Percentiles rank a stretch among this genome's conserved stretches.
These are phyloP conservation scores for Stephania yunnanensis DNA, from an alignment of 164 flowering plant genomes.

Conservation along the genomic window DNA sequence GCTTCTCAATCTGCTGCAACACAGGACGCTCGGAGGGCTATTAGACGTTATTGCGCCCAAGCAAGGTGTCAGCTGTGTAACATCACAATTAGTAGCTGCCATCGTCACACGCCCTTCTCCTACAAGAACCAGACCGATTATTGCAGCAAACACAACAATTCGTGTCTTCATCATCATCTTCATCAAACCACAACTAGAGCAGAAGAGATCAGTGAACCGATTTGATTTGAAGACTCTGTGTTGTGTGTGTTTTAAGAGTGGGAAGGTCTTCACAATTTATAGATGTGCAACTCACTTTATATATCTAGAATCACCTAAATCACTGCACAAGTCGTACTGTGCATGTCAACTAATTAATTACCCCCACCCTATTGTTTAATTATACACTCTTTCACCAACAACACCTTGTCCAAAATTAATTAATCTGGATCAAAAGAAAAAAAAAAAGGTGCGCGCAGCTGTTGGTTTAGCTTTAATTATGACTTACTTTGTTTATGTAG, in stretches of 20 bases:
- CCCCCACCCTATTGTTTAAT: neutral
- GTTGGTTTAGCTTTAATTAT: neutral
- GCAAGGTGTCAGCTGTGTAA: conserved; percentile 22
- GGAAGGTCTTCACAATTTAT: neutral
- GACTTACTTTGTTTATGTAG: neutral
- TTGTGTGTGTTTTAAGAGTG: neutral
- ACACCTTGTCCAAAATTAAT: neutral
- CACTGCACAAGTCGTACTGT: neutral
- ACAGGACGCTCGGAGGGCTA: conserved; percentile 9
- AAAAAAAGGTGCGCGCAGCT: neutral
- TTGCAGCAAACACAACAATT: neutral
- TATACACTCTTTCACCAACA: neutral
- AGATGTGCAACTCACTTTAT: neutral
- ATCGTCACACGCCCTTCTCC: conserved; percentile 9
- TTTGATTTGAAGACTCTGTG: neutral
- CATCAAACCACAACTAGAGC: neutral
- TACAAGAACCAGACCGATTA: conserved; percentile 9
- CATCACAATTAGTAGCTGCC: conserved; percentile 19
- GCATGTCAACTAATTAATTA: neutral
- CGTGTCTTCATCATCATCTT: conserved; percentile 11
- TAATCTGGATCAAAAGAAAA: neutral
- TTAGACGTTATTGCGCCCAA: conserved; percentile 14
- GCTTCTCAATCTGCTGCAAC: conserved; percentile 23
- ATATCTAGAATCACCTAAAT: neutral
- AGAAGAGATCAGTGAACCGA: neutral